phyloP scores from a whole-genome alignment of 148 eudicot species.

The Chenopodium berlandieri region DNA sequence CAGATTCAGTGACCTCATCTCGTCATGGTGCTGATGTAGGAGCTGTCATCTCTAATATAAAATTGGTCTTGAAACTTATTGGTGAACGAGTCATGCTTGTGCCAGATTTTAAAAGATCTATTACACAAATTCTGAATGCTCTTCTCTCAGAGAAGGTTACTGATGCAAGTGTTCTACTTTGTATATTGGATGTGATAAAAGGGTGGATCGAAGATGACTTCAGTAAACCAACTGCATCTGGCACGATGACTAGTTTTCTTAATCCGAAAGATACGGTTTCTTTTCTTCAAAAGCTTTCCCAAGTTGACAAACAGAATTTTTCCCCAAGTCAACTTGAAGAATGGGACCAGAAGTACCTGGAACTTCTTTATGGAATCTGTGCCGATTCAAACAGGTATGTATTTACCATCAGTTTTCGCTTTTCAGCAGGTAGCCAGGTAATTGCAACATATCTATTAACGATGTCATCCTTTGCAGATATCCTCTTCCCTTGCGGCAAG shows the following conservation, averaged over 20 bases:
- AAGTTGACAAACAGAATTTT: constrained; percentile 85
- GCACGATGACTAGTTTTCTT: constrained; percentile 58
- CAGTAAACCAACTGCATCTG: constrained; percentile 56
- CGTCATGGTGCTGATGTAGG: constrained; percentile 92
- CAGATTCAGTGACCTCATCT: constrained; percentile 84
- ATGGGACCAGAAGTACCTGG: constrained; percentile 87
- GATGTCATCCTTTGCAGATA: constrained; percentile 49
- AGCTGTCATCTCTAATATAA: constrained; percentile 68
- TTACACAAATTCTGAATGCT: constrained; percentile 66
- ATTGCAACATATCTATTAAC: constrained; percentile 13
- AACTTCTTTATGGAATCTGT: constrained; percentile 88
- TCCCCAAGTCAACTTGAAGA: constrained; percentile 61
- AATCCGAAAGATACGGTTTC: constrained; percentile 82
- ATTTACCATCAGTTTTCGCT: too few species aligned
- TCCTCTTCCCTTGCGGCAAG: constrained; percentile 69
- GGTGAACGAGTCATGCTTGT: constrained; percentile 85
- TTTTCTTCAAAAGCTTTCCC: constrained; percentile 93
- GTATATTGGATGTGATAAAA: constrained; percentile 83
- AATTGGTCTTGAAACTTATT: constrained; percentile 79
- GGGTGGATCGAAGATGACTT: constrained; percentile 94
- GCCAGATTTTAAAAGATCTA: constrained; percentile 76
- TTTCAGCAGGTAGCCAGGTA: neutral
- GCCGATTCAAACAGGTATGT: constrained; percentile 87
- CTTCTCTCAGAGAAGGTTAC: constrained; percentile 89
- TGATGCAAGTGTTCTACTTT: constrained; percentile 83